These are phyloP conservation scores for Aspergillus ellipticus DNA, from an alignment of 495 filamentous ascomycete species.

Conservation along the genomic window DNA sequence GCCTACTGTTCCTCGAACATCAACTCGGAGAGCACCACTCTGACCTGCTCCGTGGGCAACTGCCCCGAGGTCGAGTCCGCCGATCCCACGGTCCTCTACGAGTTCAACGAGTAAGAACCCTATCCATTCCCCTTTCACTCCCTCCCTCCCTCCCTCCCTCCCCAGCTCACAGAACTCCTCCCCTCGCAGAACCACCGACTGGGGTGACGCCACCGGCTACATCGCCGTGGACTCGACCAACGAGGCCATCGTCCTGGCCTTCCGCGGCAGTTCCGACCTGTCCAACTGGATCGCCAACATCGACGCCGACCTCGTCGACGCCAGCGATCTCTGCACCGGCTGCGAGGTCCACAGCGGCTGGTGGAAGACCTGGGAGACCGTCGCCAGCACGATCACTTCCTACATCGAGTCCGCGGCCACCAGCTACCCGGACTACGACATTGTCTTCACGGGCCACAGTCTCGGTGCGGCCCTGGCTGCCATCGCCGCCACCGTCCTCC, in stretches of 20 bases:
- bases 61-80: conserved; percentile 56
- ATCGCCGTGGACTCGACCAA: conserved; percentile 59
- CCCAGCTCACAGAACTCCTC: conserved; percentile 4
- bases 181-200: conserved; percentile 34
- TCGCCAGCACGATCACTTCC: conserved; percentile 30
- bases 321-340: conserved; percentile 36
- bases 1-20: conserved; percentile 57
- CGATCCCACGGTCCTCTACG: conserved; percentile 45
- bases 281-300: conserved; percentile 61
- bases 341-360: conserved; percentile 53
- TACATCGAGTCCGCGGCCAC: conserved; percentile 26
- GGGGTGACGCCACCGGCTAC: conserved; percentile 61
- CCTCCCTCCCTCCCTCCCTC: not conserved
- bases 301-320: conserved; percentile 28
- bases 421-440: conserved; percentile 44
- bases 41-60: conserved; percentile 49
- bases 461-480: conserved; percentile 60
- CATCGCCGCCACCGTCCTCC: conserved; percentile 53
- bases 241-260: conserved; percentile 56
- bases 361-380: conserved; percentile 45
- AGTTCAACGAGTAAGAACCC: conserved; percentile 58
- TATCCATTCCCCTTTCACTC: no score
- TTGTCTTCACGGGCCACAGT: conserved; percentile 61
- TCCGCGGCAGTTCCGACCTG: conserved; percentile 57
- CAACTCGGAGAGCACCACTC: conserved; percentile 25